Evolutionary conservation across 331 rosid species (phyloP).

Genomic region (Prunus yedoensis): DNA sequence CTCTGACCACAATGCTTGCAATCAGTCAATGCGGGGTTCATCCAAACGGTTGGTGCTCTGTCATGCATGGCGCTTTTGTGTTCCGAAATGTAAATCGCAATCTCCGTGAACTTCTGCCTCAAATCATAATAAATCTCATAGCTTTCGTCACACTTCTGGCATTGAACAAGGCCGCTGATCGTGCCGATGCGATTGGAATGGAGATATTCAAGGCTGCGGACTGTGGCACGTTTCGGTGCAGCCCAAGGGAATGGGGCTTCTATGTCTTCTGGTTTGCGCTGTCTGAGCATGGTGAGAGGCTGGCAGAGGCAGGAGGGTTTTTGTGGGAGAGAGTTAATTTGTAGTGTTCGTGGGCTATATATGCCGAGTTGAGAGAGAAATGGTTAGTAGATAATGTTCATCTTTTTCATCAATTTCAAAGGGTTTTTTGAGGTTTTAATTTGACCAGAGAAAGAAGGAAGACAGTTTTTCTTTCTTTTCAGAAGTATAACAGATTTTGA

Average conservation of each 20-base stretch:
- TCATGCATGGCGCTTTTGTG: constrained; percentile 5
- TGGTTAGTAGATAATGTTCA: neutral
- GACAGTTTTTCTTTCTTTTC: neutral
- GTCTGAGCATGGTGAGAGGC: too few relatives aligned
- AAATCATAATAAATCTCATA: constrained; percentile 23
- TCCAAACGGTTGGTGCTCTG: too few relatives aligned
- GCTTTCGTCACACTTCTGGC: constrained; percentile 19
- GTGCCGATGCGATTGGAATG: neutral
- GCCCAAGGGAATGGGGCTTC: constrained; percentile 38
- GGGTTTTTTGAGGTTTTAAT: neutral
- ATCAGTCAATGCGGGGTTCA: too few relatives aligned
- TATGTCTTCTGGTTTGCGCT: neutral
- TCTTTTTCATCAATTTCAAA: neutral
- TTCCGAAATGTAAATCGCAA: neutral
- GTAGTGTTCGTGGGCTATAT: too few relatives aligned
- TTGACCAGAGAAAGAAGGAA: neutral
- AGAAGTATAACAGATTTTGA: neutral
- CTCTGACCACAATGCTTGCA: too few relatives aligned
- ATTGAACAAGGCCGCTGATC: constrained; percentile 18
- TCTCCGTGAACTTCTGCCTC: constrained; percentile 17
- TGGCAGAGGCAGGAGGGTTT: too few relatives aligned
- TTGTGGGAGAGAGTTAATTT: too few relatives aligned
- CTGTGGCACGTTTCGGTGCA: constrained; percentile 7
- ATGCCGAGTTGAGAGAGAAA: neutral
- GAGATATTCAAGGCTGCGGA: neutral